Evolutionary conservation across 768 basidiomycete genomes (phyloP).

Genomic region (Mycena sanguinolenta): DNA sequence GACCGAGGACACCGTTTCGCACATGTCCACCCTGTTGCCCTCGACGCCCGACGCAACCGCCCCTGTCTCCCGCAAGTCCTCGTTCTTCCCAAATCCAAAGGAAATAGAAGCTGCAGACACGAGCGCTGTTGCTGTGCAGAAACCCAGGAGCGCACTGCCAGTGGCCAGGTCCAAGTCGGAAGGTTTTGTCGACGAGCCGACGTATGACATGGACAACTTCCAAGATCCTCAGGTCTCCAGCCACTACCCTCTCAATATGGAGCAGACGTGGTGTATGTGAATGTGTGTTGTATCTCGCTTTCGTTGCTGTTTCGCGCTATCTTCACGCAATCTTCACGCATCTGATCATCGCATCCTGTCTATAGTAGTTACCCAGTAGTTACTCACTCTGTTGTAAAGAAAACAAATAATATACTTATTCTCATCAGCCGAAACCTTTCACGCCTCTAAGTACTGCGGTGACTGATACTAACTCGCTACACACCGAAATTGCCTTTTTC

Average conservation of each 20-base stretch:
- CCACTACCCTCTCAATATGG: constrained; percentile 31
- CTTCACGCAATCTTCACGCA: no score
- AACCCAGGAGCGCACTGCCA: neutral
- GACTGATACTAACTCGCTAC: no score
- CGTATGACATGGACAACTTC: constrained; percentile 33
- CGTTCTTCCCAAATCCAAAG: neutral
- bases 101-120: neutral
- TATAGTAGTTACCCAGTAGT: no score
- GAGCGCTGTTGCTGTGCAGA: neutral
- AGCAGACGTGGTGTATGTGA: constrained; percentile 28
- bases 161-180: constrained; percentile 26
- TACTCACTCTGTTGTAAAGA: no score
- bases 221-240: constrained; percentile 33
- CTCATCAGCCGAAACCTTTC: no score
- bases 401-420: no score
- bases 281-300: neutral
- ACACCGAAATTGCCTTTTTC: no score
- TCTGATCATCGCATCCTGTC: no score
- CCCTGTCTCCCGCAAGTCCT: neutral
- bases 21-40: constrained; percentile 11
- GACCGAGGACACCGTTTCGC: neutral
- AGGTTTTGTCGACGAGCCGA: constrained; percentile 4
- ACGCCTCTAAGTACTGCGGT: no score
- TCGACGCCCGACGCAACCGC: neutral
- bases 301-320: neutral